Conservation (phyloP, 208 protist species). For the Crithidia expoeki region DNA sequence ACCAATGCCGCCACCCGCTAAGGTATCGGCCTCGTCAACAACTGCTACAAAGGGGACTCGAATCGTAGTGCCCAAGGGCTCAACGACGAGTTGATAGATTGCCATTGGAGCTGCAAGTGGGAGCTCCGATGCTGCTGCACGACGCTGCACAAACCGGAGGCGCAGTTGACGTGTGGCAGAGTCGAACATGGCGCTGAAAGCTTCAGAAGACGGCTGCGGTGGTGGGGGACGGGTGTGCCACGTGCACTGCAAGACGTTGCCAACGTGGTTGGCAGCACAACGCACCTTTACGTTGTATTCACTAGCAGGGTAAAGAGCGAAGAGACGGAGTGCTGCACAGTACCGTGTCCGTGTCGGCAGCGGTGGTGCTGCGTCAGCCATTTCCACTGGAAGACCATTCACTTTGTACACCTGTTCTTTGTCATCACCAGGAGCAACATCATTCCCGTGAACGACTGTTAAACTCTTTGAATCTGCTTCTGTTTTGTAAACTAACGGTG, state of each 20-base stretch:
- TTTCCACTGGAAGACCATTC: neutral
- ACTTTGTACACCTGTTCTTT: neutral
- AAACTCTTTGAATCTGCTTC: neutral
- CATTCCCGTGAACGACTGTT: neutral
- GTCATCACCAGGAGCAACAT: neutral
- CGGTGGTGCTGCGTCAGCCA: too few species aligned
- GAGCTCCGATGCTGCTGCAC: neutral
- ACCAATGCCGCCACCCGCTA: neutral
- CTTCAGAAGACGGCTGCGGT: neutral
- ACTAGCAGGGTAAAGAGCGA: conserved; percentile 1
- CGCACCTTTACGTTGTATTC: conserved; percentile 2
- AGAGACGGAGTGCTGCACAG: conserved; percentile 7
- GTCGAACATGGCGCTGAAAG: conserved; percentile 12
- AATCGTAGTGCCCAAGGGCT: conserved; percentile 3
- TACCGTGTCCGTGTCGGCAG: neutral
- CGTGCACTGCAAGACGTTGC: neutral
- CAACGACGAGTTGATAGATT: conserved; percentile 3
- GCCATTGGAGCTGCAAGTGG: neutral
- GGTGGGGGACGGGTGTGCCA: conserved; percentile 22
- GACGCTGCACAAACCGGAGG: conserved; percentile 7
- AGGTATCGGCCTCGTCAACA: neutral
- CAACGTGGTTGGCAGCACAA: conserved; percentile 16
- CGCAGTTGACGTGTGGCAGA: conserved; percentile 17
- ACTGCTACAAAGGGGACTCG: neutral
- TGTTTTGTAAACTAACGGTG: neutral